These are phyloP conservation scores for Collybia nuda DNA, from an alignment of 768 basidiomycete species.

Conservation along the genomic window DNA sequence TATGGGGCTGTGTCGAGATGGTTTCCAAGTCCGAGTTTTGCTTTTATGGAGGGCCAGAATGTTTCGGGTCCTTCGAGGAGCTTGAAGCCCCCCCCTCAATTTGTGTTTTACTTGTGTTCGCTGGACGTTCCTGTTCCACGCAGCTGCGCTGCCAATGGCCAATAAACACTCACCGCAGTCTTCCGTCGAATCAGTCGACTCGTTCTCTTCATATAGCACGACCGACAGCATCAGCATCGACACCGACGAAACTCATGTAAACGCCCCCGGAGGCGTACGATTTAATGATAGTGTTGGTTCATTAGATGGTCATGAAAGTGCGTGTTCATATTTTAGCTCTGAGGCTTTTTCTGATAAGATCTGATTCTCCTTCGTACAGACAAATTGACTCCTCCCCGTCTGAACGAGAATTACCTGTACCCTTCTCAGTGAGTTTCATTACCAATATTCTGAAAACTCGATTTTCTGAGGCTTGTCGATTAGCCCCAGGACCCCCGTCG, in stretches of 20 bases:
- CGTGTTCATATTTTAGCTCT: not conserved
- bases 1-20: conserved; percentile 15
- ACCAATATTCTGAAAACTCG: too few species aligned
- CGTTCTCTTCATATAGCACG: conserved; percentile 14
- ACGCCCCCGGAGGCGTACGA: conserved; percentile 20
- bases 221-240: conserved; percentile 15
- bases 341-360: not conserved
- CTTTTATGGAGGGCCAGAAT: conserved; percentile 11
- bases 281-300: conserved; percentile 17
- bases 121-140: conserved; percentile 23
- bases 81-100: conserved; percentile 20
- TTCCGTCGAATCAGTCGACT: conserved; percentile 26
- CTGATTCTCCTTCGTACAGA: not conserved
- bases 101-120: conserved; percentile 14
- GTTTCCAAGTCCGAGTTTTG: conserved; percentile 18
- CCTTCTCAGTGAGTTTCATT: not conserved
- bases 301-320: conserved; percentile 17
- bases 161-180: conserved; percentile 20
- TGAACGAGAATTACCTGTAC: not conserved
- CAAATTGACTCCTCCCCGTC: not conserved
- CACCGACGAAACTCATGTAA: conserved; percentile 13
- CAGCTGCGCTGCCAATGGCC: conserved; percentile 23
- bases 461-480: not conserved
- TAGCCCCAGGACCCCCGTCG: conserved; percentile 1
- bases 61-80: conserved; percentile 17